Base-by-base conservation (phyloP, 331 rosid species). In the Rhamnella rubrinervis region DNA sequence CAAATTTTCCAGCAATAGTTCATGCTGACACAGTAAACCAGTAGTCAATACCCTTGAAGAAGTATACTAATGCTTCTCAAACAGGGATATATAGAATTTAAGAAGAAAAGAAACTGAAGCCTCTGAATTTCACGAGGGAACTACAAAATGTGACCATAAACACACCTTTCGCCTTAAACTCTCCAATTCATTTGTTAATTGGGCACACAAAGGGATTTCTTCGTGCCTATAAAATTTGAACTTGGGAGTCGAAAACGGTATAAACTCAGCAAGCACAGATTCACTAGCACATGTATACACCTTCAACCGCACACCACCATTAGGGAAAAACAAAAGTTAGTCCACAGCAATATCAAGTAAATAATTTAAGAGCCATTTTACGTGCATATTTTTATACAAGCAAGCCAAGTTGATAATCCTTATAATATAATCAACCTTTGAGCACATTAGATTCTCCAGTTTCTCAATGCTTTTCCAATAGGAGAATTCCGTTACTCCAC, bases 231-330 rank as follows among this genome's bases (percentile, higher is more conserved):
- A 93, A 61, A 44, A 78, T 82, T 70, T 85, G 83, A 91, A 93
- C 74, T 88, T 91, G 1, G 95, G 85, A 38, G 88, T 84, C 4
- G 97, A 81, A 28, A 79, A 64, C 25, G 95, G 95, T 47, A 88
- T 75, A 75, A 71, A 84, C 83, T 85, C 59, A 18, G 91, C 65
- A 52, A 93, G 72, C 75, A 77, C 90, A 49, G 87, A 87, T 83
- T 85, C 98, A 77, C 76, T 81, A 46, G 47, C 78, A 81, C 92
- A 87, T 7, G 98, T 93, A 68, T 88, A 91, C 20, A 93, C 96
- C 98, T 92, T 70, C 82, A 82, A 35, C 70, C 72, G 31, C 55
- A 65, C 55, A 56, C 66, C 44, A 6, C 57, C 40, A 56, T 31
- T 38, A 7, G 59, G 31, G 38, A 63, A 53, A 59, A 44, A 61